Percentiles rank a stretch among this genome's conserved stretches.
Evolutionary conservation across 768 basidiomycete genomes (phyloP).

Genomic region (Pilatotrama ljubarskyi): DNA sequence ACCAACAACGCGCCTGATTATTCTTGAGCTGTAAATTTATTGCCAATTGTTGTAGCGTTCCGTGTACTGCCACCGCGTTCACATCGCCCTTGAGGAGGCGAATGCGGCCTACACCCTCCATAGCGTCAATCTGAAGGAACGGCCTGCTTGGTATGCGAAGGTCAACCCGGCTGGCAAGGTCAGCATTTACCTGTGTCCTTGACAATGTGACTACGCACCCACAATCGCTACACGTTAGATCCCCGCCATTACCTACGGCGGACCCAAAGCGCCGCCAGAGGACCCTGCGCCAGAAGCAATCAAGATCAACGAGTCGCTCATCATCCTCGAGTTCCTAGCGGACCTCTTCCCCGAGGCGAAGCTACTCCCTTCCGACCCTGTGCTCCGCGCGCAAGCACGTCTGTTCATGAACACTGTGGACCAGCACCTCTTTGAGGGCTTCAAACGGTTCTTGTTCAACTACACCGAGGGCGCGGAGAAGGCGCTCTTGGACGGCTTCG

Average conservation of each 20-base stretch:
- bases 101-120: constrained; percentile 47
- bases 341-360: constrained; percentile 50
- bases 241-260: constrained; percentile 60
- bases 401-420: constrained; percentile 58
- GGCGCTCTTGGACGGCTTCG: constrained; percentile 40
- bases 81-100: constrained; percentile 60
- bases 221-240: constrained; percentile 37
- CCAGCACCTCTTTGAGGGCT: constrained; percentile 43
- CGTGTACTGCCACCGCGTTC: neutral
- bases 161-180: constrained; percentile 70
- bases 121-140: constrained; percentile 59
- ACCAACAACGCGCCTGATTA: neutral
- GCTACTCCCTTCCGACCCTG: constrained; percentile 55
- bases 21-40: neutral
- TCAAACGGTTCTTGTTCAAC: constrained; percentile 37
- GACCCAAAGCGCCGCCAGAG: constrained; percentile 54
- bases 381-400: constrained; percentile 57
- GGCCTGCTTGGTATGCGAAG: constrained; percentile 66
- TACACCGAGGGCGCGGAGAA: constrained; percentile 41
- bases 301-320: constrained; percentile 62
- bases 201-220: neutral
- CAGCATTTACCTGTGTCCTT: neutral
- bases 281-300: constrained; percentile 56
- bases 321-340: constrained; percentile 65
- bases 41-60: neutral